Base-by-base conservation (phyloP, 2,329 filamentous ascomycete species). In the Clarireedia homoeocarpa region DNA sequence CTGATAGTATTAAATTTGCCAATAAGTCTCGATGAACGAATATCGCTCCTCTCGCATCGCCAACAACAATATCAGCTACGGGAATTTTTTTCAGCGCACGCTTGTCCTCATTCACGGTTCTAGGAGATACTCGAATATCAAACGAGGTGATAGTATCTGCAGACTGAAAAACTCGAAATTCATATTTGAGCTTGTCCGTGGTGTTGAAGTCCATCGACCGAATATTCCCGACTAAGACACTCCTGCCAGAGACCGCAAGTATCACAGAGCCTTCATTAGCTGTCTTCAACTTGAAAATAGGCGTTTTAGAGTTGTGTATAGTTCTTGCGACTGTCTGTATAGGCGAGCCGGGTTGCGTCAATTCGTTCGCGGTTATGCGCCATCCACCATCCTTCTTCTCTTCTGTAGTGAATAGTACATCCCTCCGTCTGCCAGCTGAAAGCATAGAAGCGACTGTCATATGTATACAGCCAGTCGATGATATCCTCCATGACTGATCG, bases 11-110 rank as follows among this genome's bases (percentile, higher is more conserved):
- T 46, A 67, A 74, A 59, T 81, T 81, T 56, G 74, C 70, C 9
- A 92, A 67, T 15, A 91, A 74, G 70, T 95, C 87, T 59, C 86
- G 82, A 70, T 95, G 96, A n/a, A 91, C 73, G 65, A 89, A 82
- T 45, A 97, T 87, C 24, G 82, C 80, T 62, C 94, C 94, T 51
- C 84, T 81, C 5, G 82, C 80, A 60, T 89, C 85, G 52, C 94
- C 94, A 53, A 95, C 73, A 4, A 85, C 85, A 26, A 99, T 71
- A 66, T 95, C 86, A n/a, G 94, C 70, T 9, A 80, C 71, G 20
- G 63, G 53, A 15, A 66, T 59, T 63, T 63, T 62, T 58, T 67
- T 57, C 57, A 59, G 61, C 58, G 68, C 69, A 44, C 69, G 70
- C 10, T 59, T 63, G 9, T 61, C 50, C 52, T 61, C 56, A 7